These are phyloP conservation scores for Backusella morwellensis DNA, from an alignment of 192 early-diverging fungal genomes.

Conservation along the genomic window DNA sequence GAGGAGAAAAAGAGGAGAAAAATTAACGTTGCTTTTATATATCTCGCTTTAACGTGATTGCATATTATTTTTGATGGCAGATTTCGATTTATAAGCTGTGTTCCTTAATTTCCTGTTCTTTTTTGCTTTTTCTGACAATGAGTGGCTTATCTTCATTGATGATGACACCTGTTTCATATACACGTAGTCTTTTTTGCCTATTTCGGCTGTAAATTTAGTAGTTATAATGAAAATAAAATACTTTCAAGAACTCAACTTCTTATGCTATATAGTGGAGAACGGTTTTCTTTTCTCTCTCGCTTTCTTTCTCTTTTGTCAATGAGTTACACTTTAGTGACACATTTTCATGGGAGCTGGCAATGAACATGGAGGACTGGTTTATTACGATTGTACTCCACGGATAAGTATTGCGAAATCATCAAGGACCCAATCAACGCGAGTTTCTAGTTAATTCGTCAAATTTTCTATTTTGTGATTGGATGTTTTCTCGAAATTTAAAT, in stretches of 20 bases:
- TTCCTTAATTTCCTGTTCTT: background rate
- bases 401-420: background rate
- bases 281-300: background rate
- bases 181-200: background rate
- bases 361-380: background rate
- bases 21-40: constrained; percentile 8
- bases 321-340: background rate
- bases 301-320: background rate
- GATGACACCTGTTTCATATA: background rate
- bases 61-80: constrained; percentile 3
- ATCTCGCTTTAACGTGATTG: background rate
- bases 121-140: background rate
- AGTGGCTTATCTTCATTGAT: background rate
- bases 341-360: constrained; percentile 6
- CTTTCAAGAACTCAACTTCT: background rate
- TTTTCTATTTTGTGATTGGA: constrained; percentile 3
- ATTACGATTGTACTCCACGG: background rate
- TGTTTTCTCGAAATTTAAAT: background rate
- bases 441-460: background rate
- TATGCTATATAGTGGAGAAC: background rate
- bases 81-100: constrained; percentile 6
- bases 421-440: background rate
- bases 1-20: background rate
- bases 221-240: background rate
- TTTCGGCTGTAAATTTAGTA: background rate